Conservation (phyloP, 306 rosid species). For the Carpinus viminea region DNA sequence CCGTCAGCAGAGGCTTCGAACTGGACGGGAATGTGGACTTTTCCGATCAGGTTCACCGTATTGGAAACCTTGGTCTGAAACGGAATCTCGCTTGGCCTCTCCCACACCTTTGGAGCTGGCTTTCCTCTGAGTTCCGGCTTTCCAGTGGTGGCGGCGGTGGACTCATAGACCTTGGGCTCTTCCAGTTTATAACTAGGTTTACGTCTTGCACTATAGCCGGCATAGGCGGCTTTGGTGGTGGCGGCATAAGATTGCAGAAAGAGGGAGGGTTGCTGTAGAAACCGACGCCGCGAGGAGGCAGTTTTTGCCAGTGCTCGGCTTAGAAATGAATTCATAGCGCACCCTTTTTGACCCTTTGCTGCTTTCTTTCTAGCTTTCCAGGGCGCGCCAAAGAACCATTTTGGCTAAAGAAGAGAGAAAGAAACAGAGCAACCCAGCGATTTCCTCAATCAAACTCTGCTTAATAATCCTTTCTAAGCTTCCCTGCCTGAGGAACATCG, state of each 20-base stretch:
- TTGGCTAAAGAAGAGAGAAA: no score
- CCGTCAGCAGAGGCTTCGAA: conserved; percentile 43
- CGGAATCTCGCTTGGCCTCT: conserved; percentile 47
- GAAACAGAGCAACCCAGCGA: no score
- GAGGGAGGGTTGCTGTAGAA: background rate
- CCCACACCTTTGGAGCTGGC: background rate
- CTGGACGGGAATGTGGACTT: conserved; percentile 42
- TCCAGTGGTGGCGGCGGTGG: background rate
- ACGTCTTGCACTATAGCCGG: conserved; percentile 9
- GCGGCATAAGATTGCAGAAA: conserved; percentile 13
- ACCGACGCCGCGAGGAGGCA: conserved; percentile 1
- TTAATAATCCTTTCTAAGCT: no score
- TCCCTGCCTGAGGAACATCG: no score
- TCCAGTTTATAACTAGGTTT: background rate
- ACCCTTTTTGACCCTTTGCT: background rate
- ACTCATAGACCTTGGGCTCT: background rate
- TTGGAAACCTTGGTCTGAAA: conserved; percentile 63
- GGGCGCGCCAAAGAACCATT: no score
- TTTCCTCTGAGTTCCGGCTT: background rate
- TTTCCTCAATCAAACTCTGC: no score
- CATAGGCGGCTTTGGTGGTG: conserved; percentile 6
- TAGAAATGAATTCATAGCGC: background rate
- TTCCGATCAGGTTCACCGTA: conserved; percentile 56
- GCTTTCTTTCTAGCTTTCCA: background rate
- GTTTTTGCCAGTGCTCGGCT: background rate